Percentiles rank a stretch among this genome's conserved stretches.
Conservation (phyloP, 768 basidiomycete genomes). For the Mycena maculata region DNA sequence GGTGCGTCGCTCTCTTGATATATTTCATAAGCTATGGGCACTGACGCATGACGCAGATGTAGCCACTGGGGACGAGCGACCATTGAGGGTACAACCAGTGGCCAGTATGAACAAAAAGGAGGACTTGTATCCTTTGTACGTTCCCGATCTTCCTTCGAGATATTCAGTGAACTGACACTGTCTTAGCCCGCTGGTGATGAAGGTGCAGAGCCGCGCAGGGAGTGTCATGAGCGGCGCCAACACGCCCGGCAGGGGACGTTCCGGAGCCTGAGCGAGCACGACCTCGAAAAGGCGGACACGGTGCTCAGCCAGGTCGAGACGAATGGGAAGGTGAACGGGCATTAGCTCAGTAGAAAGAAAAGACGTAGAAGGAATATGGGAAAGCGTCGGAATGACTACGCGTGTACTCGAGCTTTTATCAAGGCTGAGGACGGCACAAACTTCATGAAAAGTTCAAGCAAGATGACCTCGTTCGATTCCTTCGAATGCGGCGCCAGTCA, state of each 20-base stretch:
- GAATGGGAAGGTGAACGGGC: constrained; percentile 31
- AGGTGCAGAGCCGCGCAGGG: constrained; percentile 84
- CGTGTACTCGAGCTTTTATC: too few relatives aligned
- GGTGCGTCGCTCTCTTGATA: constrained; percentile 52
- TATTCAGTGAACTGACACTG: constrained; percentile 26
- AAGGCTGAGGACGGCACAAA: too few relatives aligned
- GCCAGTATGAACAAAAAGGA: constrained; percentile 78
- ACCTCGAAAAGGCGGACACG: constrained; percentile 88
- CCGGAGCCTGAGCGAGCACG: constrained; percentile 86
- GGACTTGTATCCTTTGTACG: constrained; percentile 90
- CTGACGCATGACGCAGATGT: constrained; percentile 69
- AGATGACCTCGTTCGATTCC: too few relatives aligned
- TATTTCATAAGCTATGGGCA: too few relatives aligned
- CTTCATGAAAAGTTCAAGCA: too few relatives aligned
- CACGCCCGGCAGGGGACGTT: constrained; percentile 87
- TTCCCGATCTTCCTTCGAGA: neutral
- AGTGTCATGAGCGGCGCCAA: constrained; percentile 80
- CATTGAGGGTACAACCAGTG: constrained; percentile 79
- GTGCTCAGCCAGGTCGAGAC: constrained; percentile 73
- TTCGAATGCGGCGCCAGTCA: too few relatives aligned
- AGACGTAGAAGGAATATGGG: neutral
- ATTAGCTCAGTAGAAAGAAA: neutral
- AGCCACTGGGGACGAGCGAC: constrained; percentile 86
- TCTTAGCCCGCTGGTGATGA: constrained; percentile 86
- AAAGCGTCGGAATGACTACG: neutral